Conservation (phyloP, 768 basidiomycete species). For the Phanerochaete sordida region DNA sequence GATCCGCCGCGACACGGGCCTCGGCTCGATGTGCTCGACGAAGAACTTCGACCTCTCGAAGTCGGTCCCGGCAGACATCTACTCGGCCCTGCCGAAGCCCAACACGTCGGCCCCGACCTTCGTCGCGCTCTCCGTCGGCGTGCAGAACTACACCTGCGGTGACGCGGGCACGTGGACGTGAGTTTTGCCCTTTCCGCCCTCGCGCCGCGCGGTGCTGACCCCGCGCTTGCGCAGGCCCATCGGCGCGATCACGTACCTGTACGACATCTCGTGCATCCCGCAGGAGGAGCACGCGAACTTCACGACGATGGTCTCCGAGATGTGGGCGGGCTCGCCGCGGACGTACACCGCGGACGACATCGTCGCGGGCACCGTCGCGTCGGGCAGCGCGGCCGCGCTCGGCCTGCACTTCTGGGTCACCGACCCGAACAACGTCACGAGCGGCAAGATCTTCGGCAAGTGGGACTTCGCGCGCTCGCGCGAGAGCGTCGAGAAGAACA, state of each 20-base stretch:
- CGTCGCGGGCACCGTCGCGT: not conserved
- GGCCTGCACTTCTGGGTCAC: slow-evolving; percentile 57
- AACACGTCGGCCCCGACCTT: slow-evolving; percentile 27
- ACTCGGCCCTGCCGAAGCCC: slow-evolving; percentile 29
- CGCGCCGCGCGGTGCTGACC: no score
- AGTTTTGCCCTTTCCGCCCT: no score
- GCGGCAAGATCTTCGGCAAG: slow-evolving; percentile 38
- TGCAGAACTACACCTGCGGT: slow-evolving; percentile 49
- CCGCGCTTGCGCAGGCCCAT: not conserved
- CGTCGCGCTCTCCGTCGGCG: slow-evolving; percentile 39
- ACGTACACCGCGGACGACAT: not conserved
- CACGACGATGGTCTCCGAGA: slow-evolving; percentile 30
- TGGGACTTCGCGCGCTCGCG: slow-evolving; percentile 44
- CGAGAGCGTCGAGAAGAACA: slow-evolving; percentile 10
- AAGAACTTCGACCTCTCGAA: not conserved
- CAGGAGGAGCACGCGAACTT: slow-evolving; percentile 26
- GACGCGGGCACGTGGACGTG: no score
- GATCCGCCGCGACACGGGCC: no score
- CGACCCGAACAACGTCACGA: slow-evolving; percentile 34
- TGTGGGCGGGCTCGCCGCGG: slow-evolving; percentile 22
- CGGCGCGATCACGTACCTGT: slow-evolving; percentile 44
- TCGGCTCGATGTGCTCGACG: not conserved
- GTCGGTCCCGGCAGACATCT: not conserved
- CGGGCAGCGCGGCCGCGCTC: slow-evolving; percentile 22
- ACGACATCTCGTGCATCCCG: slow-evolving; percentile 51